Evolutionary conservation across 2,329 filamentous ascomycete genomes (phyloP).

Genomic region (Aspergillus phoenicis): DNA sequence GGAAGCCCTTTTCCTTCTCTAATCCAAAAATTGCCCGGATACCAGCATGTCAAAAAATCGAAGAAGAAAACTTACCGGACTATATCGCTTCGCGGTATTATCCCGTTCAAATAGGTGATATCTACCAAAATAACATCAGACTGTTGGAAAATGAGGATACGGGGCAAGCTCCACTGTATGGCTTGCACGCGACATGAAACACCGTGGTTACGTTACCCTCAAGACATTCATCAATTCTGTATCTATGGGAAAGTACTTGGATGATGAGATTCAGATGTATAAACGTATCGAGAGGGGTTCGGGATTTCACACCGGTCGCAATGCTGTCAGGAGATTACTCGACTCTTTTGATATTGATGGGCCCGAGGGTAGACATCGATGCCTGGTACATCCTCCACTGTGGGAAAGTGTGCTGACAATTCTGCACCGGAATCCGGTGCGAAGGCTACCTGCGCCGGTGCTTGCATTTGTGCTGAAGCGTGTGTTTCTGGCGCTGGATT

Average conservation of each 20-base stretch:
- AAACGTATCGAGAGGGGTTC: background rate
- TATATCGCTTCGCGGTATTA: constrained; percentile 32
- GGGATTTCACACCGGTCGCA: too few species aligned
- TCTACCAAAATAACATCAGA: constrained; percentile 33
- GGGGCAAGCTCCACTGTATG: constrained; percentile 40
- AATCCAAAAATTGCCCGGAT: constrained; percentile 33
- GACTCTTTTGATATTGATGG: constrained; percentile 38
- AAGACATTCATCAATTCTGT: constrained; percentile 27
- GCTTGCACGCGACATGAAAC: constrained; percentile 39
- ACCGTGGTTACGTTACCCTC: constrained; percentile 42
- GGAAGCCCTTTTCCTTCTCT: constrained; percentile 36
- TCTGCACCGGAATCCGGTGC: constrained; percentile 44
- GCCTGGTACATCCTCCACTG: constrained; percentile 46
- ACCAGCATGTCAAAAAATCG: constrained; percentile 28
- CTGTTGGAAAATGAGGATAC: constrained; percentile 41
- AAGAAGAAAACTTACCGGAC: constrained; percentile 36
- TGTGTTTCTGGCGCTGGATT: constrained; percentile 51
- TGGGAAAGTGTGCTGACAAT: constrained; percentile 48
- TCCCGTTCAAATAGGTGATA: constrained; percentile 34
- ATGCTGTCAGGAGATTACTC: constrained; percentile 20
- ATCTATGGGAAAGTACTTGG: background rate
- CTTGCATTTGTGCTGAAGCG: constrained; percentile 42
- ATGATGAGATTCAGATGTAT: background rate
- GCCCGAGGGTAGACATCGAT: constrained; percentile 34
- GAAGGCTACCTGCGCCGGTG: constrained; percentile 39